phyloP scores from a whole-genome alignment of 225 moss, liverwort and hornwort species.

The Polytrichum commune region DNA sequence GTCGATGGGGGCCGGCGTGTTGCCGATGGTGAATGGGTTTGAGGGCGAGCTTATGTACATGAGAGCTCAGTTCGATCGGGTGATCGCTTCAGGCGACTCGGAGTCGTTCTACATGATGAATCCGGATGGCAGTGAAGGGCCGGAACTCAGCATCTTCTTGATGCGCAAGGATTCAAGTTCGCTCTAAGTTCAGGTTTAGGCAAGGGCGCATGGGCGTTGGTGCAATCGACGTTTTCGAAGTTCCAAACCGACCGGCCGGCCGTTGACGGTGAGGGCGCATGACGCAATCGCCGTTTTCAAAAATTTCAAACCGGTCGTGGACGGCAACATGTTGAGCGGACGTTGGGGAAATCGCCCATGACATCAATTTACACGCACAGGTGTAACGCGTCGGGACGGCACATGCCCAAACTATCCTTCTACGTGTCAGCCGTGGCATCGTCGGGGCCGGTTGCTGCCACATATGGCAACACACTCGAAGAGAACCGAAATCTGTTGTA shows the following conservation, averaged over 20 bases:
- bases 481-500: not conserved
- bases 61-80: slow-evolving; percentile 86
- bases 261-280: too few relatives aligned
- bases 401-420: too few relatives aligned
- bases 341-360: too few relatives aligned
- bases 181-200: too few relatives aligned
- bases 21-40: slow-evolving; percentile 68
- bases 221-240: too few relatives aligned
- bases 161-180: slow-evolving; percentile 26
- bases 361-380: too few relatives aligned
- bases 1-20: slow-evolving; percentile 93
- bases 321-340: too few relatives aligned
- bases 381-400: too few relatives aligned
- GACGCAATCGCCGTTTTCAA: too few relatives aligned
- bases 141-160: slow-evolving; percentile 91
- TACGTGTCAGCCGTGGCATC: too few relatives aligned
- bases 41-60: slow-evolving; percentile 98
- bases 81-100: slow-evolving; percentile 80
- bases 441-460: too few relatives aligned
- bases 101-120: slow-evolving; percentile 95
- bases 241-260: not conserved
- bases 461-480: not conserved
- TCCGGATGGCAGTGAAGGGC: slow-evolving; percentile 82
- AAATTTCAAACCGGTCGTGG: not conserved
- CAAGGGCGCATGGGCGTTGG: too few relatives aligned